These are phyloP conservation scores for Sarocladiaceae sp. DNA, from an alignment of 2,329 filamentous ascomycete genomes.

Conservation along the genomic window DNA sequence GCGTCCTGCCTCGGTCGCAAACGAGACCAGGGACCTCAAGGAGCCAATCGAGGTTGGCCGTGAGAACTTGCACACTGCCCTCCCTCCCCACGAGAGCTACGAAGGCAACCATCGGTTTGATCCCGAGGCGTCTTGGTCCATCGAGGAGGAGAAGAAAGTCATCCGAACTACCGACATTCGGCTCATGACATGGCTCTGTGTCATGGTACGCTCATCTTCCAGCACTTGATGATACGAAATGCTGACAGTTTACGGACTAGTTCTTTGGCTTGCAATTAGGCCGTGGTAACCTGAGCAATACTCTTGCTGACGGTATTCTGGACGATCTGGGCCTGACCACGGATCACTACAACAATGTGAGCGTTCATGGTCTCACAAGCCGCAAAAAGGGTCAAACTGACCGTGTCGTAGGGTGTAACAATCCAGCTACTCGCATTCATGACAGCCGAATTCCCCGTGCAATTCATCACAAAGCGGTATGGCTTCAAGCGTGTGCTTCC, in stretches of 20 bases:
- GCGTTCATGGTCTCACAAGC: conserved; percentile 6
- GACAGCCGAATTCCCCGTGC: conserved; percentile 53
- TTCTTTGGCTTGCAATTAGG: conserved; percentile 63
- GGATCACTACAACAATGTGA: conserved; percentile 51
- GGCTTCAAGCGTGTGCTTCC: conserved; percentile 55
- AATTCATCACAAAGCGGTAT: conserved; percentile 52
- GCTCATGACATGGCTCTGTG: conserved; percentile 36
- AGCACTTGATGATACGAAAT: background rate
- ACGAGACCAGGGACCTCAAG: conserved; percentile 22
- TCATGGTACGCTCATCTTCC: conserved; percentile 32
- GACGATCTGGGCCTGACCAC: conserved; percentile 43
- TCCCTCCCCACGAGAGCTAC: conserved; percentile 28
- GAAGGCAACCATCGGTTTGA: conserved; percentile 39
- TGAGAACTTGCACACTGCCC: conserved; percentile 27
- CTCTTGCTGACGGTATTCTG: conserved; percentile 58
- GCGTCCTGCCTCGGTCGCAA: conserved; percentile 17
- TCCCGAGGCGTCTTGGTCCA: conserved; percentile 43
- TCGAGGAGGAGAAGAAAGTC: conserved; percentile 50
- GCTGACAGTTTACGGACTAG: conserved; percentile 13
- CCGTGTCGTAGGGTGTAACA: conserved; percentile 39
- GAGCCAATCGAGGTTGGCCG: conserved; percentile 29
- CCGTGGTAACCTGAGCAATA: conserved; percentile 59
- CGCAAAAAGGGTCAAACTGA: background rate
- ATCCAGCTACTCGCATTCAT: conserved; percentile 53
- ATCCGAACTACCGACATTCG: conserved; percentile 48